A percentile compares a stretch with the other conserved stretches of the same genome.
Conservation (phyloP, 2,329 filamentous ascomycete species). For the Phialophora verrucosa region DNA sequence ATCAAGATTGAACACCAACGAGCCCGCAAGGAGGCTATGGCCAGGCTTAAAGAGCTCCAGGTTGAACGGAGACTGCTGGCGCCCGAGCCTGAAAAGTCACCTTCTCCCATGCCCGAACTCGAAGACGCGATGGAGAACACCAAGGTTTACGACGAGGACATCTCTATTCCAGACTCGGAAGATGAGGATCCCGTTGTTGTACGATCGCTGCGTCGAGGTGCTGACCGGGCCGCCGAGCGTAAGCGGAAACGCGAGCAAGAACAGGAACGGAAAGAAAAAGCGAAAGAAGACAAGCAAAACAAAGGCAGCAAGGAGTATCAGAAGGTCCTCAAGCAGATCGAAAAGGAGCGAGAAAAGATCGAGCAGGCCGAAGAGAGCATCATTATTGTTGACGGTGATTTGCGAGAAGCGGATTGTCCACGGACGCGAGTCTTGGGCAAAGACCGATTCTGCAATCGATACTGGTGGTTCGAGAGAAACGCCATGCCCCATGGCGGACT, state of each 20-base stretch:
- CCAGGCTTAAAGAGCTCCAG: slow-evolving; percentile 54
- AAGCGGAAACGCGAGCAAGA: slow-evolving; percentile 78
- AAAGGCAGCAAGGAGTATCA: slow-evolving; percentile 88
- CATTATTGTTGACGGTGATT: slow-evolving; percentile 81
- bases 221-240: slow-evolving; percentile 72
- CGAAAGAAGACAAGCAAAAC: slow-evolving; percentile 68
- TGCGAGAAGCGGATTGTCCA: slow-evolving; percentile 91
- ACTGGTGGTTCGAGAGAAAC: slow-evolving; percentile 99
- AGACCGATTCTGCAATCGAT: slow-evolving; percentile 96
- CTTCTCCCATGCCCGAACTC: slow-evolving; percentile 51
- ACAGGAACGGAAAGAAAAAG: slow-evolving; percentile 71
- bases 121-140: slow-evolving; percentile 61
- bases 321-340: slow-evolving; percentile 85
- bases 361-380: slow-evolving; percentile 85
- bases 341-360: slow-evolving; percentile 81
- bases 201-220: slow-evolving; percentile 65
- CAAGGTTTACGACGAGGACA: slow-evolving; percentile 55
- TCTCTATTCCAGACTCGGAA: slow-evolving; percentile 61
- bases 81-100: slow-evolving; percentile 53
- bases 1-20: slow-evolving; percentile 93
- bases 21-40: slow-evolving; percentile 66
- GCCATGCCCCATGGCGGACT: slow-evolving; percentile 95
- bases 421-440: slow-evolving; percentile 88
- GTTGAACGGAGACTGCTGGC: slow-evolving; percentile 56
- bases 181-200: slow-evolving; percentile 68